These are phyloP conservation scores for Periconia sp. DNA, from an alignment of 2,329 filamentous ascomycete species.

Conservation along the genomic window DNA sequence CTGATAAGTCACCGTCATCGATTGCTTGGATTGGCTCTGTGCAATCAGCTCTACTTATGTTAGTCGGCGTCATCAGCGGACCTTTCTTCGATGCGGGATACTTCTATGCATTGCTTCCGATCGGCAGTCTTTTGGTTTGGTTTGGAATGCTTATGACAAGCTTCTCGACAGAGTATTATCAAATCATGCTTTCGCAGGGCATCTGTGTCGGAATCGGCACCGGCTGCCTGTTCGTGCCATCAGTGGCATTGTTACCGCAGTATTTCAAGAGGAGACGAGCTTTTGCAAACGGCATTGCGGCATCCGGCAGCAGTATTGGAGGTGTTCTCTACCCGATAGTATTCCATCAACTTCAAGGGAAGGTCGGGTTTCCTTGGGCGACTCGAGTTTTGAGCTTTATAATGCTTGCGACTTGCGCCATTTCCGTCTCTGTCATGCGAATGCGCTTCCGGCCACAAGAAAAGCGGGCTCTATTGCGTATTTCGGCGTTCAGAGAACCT, in stretches of 20 bases:
- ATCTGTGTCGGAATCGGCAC: slow-evolving; percentile 27
- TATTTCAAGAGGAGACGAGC: slow-evolving; percentile 12
- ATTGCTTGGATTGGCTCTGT: slow-evolving; percentile 55
- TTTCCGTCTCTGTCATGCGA: slow-evolving; percentile 28
- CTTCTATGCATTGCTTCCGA: slow-evolving; percentile 42
- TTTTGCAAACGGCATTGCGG: slow-evolving; percentile 16
- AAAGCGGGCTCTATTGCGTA: slow-evolving; percentile 33
- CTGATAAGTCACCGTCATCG: slow-evolving; percentile 43
- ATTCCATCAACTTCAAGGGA: background rate
- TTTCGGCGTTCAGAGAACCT: slow-evolving; percentile 25
- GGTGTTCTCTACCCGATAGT: background rate
- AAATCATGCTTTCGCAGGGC: slow-evolving; percentile 32
- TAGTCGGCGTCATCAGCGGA: slow-evolving; percentile 49
- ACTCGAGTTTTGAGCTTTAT: slow-evolving; percentile 61
- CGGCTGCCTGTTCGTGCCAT: slow-evolving; percentile 22
- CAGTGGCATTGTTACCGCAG: slow-evolving; percentile 34
- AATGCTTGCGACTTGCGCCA: background rate
- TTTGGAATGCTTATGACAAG: slow-evolving; percentile 53
- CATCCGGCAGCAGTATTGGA: slow-evolving; percentile 7
- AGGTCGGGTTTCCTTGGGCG: slow-evolving; percentile 62
- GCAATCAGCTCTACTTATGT: slow-evolving; percentile 50
- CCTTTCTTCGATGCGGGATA: slow-evolving; percentile 52
- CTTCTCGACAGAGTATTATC: slow-evolving; percentile 47
- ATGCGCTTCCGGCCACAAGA: slow-evolving; percentile 41
- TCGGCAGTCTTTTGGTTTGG: slow-evolving; percentile 44